Conservation (phyloP, 2,329 filamentous ascomycete species). For the Nemania sp. region DNA sequence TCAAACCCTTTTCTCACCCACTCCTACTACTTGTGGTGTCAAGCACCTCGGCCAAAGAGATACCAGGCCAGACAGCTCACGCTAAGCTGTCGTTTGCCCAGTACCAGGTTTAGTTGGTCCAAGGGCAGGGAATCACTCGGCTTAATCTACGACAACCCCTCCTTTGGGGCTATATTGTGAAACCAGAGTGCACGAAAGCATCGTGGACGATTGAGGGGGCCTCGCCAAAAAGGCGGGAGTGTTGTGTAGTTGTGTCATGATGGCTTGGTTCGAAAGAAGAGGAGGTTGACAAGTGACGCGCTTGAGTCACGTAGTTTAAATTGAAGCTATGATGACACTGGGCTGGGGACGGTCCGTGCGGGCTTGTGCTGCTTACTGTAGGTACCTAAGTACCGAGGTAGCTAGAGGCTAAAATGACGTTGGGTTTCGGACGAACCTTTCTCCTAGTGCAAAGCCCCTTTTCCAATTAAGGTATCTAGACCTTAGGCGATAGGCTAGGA, state of each 20-base stretch:
- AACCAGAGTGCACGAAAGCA: conserved; percentile 39
- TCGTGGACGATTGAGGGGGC: conserved; percentile 37
- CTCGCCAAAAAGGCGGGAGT: conserved; percentile 40
- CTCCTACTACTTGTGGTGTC: conserved; percentile 7
- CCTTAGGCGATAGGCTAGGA: conserved; percentile 19
- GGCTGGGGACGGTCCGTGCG: conserved; percentile 19
- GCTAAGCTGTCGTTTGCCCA: conserved; percentile 35
- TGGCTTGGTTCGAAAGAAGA: conserved; percentile 38
- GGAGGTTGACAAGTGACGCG: conserved; percentile 36
- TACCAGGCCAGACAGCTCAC: conserved; percentile 31
- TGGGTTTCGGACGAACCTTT: conserved; percentile 28
- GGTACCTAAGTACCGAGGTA: not conserved
- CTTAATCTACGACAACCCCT: conserved; percentile 61
- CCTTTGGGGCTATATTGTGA: conserved; percentile 62
- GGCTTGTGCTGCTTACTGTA: not conserved
- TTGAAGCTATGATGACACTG: conserved; percentile 25
- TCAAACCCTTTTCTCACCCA: conserved; percentile 4
- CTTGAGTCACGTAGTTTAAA: conserved; percentile 37
- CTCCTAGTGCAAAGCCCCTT: conserved; percentile 18
- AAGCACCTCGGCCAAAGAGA: conserved; percentile 31
- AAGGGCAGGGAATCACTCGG: conserved; percentile 43
- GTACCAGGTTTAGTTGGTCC: conserved; percentile 38
- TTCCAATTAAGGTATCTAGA: conserved; percentile 17
- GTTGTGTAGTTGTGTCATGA: conserved; percentile 41
- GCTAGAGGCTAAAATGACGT: conserved; percentile 19